A percentile compares a stretch with the other conserved stretches of the same genome.
Conservation (phyloP, 257 asterid genomes). For the Primulina tabacum region DNA sequence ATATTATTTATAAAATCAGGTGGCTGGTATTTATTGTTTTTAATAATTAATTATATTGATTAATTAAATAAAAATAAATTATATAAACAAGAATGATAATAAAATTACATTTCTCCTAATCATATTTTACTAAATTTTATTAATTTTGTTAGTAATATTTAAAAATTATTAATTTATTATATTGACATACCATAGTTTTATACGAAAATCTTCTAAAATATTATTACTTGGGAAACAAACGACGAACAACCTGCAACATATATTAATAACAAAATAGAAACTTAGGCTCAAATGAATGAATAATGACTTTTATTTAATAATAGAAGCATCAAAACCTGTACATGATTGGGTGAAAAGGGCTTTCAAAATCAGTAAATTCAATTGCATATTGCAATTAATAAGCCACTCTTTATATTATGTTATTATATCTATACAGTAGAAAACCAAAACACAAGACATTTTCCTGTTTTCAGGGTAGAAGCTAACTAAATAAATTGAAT, state of each 20-base stretch:
- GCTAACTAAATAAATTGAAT: constrained; percentile 6
- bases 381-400: constrained; percentile 9
- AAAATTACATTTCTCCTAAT: no score
- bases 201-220: no score
- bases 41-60: no score
- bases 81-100: no score
- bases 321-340: constrained; percentile 7
- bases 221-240: not conserved
- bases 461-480: not conserved
- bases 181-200: no score
- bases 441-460: not conserved
- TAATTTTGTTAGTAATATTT: no score
- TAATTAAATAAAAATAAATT: no score
- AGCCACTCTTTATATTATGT: constrained; percentile 9
- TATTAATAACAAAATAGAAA: no score
- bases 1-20: no score
- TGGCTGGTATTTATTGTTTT: no score
- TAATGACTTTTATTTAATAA: not conserved
- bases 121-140: no score
- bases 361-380: constrained; percentile 18
- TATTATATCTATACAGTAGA: constrained; percentile 6
- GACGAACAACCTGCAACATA: not conserved
- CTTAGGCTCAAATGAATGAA: not conserved
- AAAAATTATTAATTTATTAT: no score
- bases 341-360: not conserved